A percentile compares a stretch with the other conserved stretches of the same genome.
Conservation (phyloP, 2,329 filamentous ascomycete species). For the Penicillium griseofulvum region DNA sequence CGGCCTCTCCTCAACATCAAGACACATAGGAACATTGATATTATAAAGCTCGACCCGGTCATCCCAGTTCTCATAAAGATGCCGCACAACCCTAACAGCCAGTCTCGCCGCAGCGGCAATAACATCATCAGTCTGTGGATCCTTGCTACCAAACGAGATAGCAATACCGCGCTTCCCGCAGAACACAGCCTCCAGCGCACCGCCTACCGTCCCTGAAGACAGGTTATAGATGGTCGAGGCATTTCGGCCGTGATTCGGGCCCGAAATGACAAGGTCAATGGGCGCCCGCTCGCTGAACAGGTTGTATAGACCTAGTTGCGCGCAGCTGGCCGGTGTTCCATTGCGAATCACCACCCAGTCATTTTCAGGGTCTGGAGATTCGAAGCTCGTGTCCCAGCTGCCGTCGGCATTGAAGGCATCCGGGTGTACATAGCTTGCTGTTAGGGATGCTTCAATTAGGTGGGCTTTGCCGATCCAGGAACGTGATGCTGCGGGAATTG, state of each 20-base stretch:
- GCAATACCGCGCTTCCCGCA: slow-evolving; percentile 70
- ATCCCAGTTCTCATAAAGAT: slow-evolving; percentile 69
- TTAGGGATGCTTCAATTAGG: slow-evolving; percentile 80
- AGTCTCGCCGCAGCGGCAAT: slow-evolving; percentile 71
- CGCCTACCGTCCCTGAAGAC: slow-evolving; percentile 72
- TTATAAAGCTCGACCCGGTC: slow-evolving; percentile 73
- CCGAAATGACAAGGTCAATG: slow-evolving; percentile 70
- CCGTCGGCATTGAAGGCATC: slow-evolving; percentile 56
- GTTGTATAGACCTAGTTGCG: slow-evolving; percentile 74
- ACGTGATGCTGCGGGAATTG: slow-evolving; percentile 80
- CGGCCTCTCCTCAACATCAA: slow-evolving; percentile 65
- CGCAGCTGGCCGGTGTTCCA: slow-evolving; percentile 72
- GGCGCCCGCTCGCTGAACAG: slow-evolving; percentile 67
- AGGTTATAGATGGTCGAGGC: slow-evolving; percentile 74
- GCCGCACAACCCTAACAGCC: slow-evolving; percentile 70
- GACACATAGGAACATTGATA: slow-evolving; percentile 79
- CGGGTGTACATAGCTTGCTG: slow-evolving; percentile 73
- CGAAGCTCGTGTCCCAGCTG: slow-evolving; percentile 42
- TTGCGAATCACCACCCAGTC: slow-evolving; percentile 72
- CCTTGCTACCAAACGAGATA: slow-evolving; percentile 77
- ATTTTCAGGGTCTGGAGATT: not conserved
- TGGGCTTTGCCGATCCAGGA: slow-evolving; percentile 98
- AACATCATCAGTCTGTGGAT: slow-evolving; percentile 71
- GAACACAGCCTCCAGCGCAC: slow-evolving; percentile 69
- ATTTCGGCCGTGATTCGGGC: slow-evolving; percentile 77